Conservation (phyloP, 305 asterid species). For the Fraxinus xanthoxyloides region DNA sequence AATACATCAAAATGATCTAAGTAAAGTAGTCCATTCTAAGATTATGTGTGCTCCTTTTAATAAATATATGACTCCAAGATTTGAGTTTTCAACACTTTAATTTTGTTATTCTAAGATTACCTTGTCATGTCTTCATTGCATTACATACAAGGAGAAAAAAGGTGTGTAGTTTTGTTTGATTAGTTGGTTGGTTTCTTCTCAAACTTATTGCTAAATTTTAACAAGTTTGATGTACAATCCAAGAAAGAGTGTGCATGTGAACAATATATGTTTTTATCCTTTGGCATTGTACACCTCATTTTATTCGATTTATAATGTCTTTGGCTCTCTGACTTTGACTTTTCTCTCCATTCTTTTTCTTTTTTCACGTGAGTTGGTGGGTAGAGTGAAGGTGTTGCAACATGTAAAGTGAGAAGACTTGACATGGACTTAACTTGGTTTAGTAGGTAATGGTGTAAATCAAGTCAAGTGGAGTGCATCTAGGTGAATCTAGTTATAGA, state of each 20-base stretch:
- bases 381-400: background rate
- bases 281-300: constrained; percentile 36
- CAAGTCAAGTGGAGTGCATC: too few relatives aligned
- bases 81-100: background rate
- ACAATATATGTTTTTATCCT: constrained; percentile 22
- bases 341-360: background rate
- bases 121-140: background rate
- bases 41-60: background rate
- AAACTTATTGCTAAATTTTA: background rate
- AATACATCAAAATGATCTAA: background rate
- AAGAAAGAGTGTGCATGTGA: constrained; percentile 27
- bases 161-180: background rate
- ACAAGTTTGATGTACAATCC: background rate
- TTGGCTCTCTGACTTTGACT: constrained; percentile 21
- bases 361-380: background rate
- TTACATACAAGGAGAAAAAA: background rate
- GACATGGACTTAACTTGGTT: background rate
- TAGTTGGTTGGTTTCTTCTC: background rate
- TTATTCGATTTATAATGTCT: constrained; percentile 36
- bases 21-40: background rate
- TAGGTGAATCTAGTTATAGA: too few relatives aligned
- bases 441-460: background rate
- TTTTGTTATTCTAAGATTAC: background rate
- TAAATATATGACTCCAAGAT: background rate
- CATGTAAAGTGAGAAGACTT: background rate